Percentiles rank a stretch among this genome's conserved stretches.
These are phyloP conservation scores for Pinus tabuliformis DNA, from an alignment of 75 land plant genomes.

Conservation along the genomic window DNA sequence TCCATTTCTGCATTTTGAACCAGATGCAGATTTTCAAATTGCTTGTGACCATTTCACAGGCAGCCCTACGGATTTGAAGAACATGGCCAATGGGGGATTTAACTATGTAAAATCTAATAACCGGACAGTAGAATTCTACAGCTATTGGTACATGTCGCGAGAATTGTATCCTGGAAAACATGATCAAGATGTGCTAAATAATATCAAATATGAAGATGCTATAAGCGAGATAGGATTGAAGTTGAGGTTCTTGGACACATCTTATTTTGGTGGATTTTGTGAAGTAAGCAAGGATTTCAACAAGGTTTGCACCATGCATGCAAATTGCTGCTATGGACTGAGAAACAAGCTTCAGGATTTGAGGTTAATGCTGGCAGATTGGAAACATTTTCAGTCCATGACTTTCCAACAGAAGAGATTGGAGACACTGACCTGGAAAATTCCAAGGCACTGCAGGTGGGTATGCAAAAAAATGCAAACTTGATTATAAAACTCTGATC, in stretches of 20 bases:
- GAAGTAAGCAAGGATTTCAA: slow-evolving; percentile 55
- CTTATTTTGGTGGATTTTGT: slow-evolving; percentile 71
- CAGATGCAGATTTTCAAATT: slow-evolving; percentile 77
- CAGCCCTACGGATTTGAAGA: slow-evolving; percentile 42
- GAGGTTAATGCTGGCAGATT: slow-evolving; percentile 58
- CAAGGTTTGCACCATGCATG: slow-evolving; percentile 80
- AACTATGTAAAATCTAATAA: slow-evolving; percentile 72
- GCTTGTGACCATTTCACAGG: slow-evolving; percentile 86
- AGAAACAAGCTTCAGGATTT: slow-evolving; percentile 57
- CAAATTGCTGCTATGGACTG: slow-evolving; percentile 72
- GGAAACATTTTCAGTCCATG: slow-evolving; percentile 46
- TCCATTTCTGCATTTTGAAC: slow-evolving; percentile 67
- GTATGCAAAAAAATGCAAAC: no score
- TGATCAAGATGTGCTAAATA: slow-evolving; percentile 89
- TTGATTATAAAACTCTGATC: no score
- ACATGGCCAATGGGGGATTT: slow-evolving; percentile 83
- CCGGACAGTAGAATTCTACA: slow-evolving; percentile 73
- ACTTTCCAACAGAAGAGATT: slow-evolving; percentile 19
- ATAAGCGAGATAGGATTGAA: slow-evolving; percentile 48
- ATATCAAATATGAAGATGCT: slow-evolving; percentile 56
- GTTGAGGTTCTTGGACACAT: slow-evolving; percentile 56
- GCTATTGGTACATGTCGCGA: slow-evolving; percentile 72
- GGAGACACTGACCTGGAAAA: slow-evolving; percentile 24
- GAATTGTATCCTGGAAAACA: slow-evolving; percentile 60
- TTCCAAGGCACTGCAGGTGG: slow-evolving; percentile 51